Evolutionary conservation across 192 early-diverging fungal species (phyloP).

Genomic region (Backusella westeae): DNA sequence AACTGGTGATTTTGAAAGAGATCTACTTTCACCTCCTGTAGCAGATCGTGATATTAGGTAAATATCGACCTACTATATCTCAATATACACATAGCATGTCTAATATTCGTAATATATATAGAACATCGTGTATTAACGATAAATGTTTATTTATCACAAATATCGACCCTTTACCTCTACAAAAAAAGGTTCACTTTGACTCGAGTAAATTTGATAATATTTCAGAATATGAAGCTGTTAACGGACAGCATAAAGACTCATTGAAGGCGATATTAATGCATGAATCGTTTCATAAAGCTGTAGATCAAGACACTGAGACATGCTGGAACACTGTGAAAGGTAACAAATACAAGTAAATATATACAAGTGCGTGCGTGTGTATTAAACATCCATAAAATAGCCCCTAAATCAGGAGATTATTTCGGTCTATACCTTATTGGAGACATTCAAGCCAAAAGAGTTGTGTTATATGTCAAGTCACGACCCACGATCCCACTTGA

Average conservation of each 20-base stretch:
- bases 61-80: not conserved
- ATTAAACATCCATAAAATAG: slow-evolving; percentile 12
- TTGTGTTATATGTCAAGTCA: slow-evolving; percentile 4
- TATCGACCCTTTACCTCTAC: slow-evolving; percentile 47
- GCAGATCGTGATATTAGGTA: slow-evolving; percentile 27
- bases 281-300: slow-evolving; percentile 48
- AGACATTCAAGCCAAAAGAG: slow-evolving; percentile 11
- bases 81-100: not conserved
- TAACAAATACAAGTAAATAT: not conserved
- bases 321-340: slow-evolving; percentile 48
- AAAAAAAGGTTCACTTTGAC: slow-evolving; percentile 18
- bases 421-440: slow-evolving; percentile 50
- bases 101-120: not conserved
- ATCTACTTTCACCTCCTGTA: slow-evolving; percentile 35
- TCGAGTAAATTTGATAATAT: slow-evolving; percentile 31
- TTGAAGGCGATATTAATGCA: slow-evolving; percentile 22
- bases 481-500: not conserved
- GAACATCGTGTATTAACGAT: slow-evolving; percentile 53
- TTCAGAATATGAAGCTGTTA: not conserved
- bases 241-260: not conserved
- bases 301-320: slow-evolving; percentile 45
- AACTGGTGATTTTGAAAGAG: slow-evolving; percentile 30
- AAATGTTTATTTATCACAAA: slow-evolving; percentile 55
- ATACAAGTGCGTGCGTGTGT: too few species aligned
- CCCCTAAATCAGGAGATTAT: slow-evolving; percentile 40